phyloP scores from a whole-genome alignment of 139 green algal species.

The Chlamydomonas sp. region DNA sequence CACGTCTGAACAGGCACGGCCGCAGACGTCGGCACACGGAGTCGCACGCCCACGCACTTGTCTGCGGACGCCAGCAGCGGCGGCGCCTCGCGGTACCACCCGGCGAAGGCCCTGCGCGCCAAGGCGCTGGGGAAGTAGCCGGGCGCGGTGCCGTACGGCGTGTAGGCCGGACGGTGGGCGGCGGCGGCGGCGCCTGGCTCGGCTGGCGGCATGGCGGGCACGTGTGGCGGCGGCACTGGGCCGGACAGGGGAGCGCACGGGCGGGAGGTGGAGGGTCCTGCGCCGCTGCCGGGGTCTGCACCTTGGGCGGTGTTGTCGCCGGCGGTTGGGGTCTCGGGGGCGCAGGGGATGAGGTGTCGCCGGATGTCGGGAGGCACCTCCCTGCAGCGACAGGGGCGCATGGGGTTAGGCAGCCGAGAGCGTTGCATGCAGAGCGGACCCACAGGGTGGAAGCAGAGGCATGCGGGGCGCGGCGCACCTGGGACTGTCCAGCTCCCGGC shows the following conservation, averaged over 20 bases:
- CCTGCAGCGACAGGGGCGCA: neutral
- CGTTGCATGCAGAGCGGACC: too few species aligned
- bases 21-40: too few species aligned
- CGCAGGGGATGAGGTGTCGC: slow-evolving; percentile 8
- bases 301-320: neutral
- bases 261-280: neutral
- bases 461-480: neutral
- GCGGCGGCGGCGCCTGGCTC: neutral
- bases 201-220: neutral
- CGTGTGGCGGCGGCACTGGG: slow-evolving; percentile 8
- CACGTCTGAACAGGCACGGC: too few species aligned
- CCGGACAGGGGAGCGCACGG: neutral
- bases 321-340: neutral
- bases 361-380: neutral
- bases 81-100: slow-evolving; percentile 14
- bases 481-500: slow-evolving; percentile 10
- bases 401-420: too few species aligned
- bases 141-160: too few species aligned
- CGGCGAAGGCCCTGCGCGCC: neutral
- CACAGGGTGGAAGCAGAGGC: too few species aligned
- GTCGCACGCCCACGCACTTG: neutral
- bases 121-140: neutral
- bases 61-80: neutral
- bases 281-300: neutral
- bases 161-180: neutral